phyloP scores from a whole-genome alignment of 306 rosid species.

The Coriaria nepalensis region DNA sequence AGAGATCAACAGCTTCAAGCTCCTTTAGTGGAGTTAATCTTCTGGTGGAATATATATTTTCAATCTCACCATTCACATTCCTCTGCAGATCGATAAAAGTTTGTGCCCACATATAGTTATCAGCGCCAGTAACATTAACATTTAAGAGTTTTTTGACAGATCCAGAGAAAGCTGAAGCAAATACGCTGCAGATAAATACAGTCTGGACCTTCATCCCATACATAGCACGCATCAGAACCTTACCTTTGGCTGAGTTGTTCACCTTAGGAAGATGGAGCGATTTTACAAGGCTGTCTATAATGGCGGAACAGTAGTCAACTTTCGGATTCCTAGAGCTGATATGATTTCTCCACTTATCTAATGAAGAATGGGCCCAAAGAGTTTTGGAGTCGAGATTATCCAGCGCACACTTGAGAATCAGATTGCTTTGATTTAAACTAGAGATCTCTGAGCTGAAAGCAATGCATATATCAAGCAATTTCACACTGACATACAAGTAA shows the following conservation, averaged over 20 bases:
- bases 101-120: slow-evolving; percentile 49
- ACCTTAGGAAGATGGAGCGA: slow-evolving; percentile 80
- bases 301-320: slow-evolving; percentile 42
- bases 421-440: slow-evolving; percentile 50
- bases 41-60: slow-evolving; percentile 23
- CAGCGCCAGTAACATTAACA: slow-evolving; percentile 30
- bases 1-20: slow-evolving; percentile 45
- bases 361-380: slow-evolving; percentile 36
- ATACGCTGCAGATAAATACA: slow-evolving; percentile 49
- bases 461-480: slow-evolving; percentile 64
- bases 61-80: slow-evolving; percentile 53
- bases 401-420: slow-evolving; percentile 40
- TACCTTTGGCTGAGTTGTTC: slow-evolving; percentile 79
- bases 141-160: slow-evolving; percentile 35
- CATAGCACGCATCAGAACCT: slow-evolving; percentile 74
- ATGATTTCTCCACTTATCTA: slow-evolving; percentile 53
- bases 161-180: slow-evolving; percentile 50
- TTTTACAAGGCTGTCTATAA: slow-evolving; percentile 45
- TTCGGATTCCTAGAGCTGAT: slow-evolving; percentile 35
- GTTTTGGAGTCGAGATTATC: slow-evolving; percentile 41
- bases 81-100: slow-evolving; percentile 42
- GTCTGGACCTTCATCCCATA: slow-evolving; percentile 74
- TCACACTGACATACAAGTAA: slow-evolving; percentile 69
- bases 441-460: slow-evolving; percentile 74
- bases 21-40: slow-evolving; percentile 38